Base-by-base conservation (phyloP, 1,284 basidiomycete species). In the Meripilus lineatus region DNA sequence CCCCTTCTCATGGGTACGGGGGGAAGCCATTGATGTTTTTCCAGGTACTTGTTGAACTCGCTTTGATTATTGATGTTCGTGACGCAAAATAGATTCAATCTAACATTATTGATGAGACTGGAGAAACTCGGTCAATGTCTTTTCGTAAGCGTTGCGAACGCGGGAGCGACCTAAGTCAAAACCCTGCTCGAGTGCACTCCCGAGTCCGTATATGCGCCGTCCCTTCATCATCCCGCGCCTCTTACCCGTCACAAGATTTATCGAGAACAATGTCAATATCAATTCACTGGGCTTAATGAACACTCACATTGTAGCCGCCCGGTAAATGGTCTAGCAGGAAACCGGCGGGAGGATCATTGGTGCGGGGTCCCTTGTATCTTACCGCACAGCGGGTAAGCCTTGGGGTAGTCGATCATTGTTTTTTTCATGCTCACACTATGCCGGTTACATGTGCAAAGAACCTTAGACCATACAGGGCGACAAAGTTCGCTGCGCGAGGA, bases 281-380 rank as follows among this genome's bases (percentile, higher is more conserved):
- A 65, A 65, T 51, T 35, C 64, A 7, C 61, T 62, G 25, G 63
- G 63, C 2, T 50, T 63, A 28, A 63, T 63, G 57, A 63, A 64
- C 54, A 63, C 61, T 13, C 56, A 65, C 52, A 63, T 62, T 48
- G 61, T 61, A 1, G 66, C 68, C 1, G 72, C 70, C 24, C 8
- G 50, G 48, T 66, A 67, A 47, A 73, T 72, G 69, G 63, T 73
- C 32, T 58, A 59, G 48, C 68, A 74, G 49, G 69, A 65, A 22
- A 56, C 49, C 6, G 65, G 70, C 3, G 68, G 71, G 1, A 57
- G 68, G 39, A 63, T 72, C 28, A 56, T 72, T 30, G 69, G 67
- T 43, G 63, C 65, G 14, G 59, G 60, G 4, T 65, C 60, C 3
- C 56, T 63, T 38, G 57, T 59, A 4, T 61, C 59, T n/a, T 62